A percentile compares a stretch with the other conserved stretches of the same genome.
Evolutionary conservation across 495 filamentous ascomycete genomes (phyloP).

Genomic region (Tuber brumale): DNA sequence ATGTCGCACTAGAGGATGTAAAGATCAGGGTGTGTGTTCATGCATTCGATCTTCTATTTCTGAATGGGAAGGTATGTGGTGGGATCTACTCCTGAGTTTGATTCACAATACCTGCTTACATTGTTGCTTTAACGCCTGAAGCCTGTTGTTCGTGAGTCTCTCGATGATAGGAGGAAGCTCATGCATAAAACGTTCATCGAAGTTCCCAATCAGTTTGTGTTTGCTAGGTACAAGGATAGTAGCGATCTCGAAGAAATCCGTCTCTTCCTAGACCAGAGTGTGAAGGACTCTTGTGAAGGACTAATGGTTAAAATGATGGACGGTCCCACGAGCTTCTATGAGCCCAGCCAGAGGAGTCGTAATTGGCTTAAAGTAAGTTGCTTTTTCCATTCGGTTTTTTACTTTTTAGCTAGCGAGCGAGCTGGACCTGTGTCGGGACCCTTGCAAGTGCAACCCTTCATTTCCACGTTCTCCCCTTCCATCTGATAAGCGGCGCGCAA

Average conservation of each 20-base stretch:
- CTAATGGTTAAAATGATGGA: slow-evolving; percentile 99
- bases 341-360: slow-evolving; percentile 87
- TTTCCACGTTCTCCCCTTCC: background rate
- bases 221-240: slow-evolving; percentile 82
- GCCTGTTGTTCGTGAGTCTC: slow-evolving; percentile 75
- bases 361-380: slow-evolving; percentile 77
- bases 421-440: background rate
- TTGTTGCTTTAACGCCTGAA: slow-evolving; percentile 34
- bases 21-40: slow-evolving; percentile 97
- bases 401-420: background rate
- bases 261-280: slow-evolving; percentile 78
- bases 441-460: background rate
- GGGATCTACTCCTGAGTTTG: background rate
- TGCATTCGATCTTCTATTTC: slow-evolving; percentile 88
- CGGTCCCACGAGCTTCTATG: slow-evolving; percentile 81
- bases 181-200: slow-evolving; percentile 66
- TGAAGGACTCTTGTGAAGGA: slow-evolving; percentile 92
- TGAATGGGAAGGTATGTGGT: slow-evolving; percentile 72
- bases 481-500: slow-evolving; percentile 2
- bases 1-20: slow-evolving; percentile 93
- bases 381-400: background rate
- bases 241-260: slow-evolving; percentile 89
- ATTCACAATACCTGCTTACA: slow-evolving; percentile 2
- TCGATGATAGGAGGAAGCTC: slow-evolving; percentile 75
- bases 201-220: slow-evolving; percentile 82